These are phyloP conservation scores for Colletotrichum sojae DNA, from an alignment of 2,329 filamentous ascomycete species.

Conservation along the genomic window DNA sequence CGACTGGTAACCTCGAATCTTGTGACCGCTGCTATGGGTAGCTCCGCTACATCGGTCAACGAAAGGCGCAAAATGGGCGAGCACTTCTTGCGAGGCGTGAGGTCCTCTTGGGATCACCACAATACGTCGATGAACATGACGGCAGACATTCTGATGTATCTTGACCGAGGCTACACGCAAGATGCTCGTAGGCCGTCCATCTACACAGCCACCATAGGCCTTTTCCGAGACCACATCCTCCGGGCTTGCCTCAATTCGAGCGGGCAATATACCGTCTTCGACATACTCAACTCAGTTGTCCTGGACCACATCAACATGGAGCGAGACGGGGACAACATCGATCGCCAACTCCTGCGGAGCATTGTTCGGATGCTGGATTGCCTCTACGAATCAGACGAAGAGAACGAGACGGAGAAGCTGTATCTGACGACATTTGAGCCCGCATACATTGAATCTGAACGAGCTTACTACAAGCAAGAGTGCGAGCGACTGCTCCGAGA, in stretches of 20 bases:
- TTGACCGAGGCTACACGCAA: constrained; percentile 87
- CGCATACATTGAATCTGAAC: constrained; percentile 79
- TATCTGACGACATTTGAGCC: constrained; percentile 89
- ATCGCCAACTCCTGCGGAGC: constrained; percentile 84
- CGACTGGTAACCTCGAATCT: constrained; percentile 80
- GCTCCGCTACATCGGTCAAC: constrained; percentile 78
- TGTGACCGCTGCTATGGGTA: constrained; percentile 62
- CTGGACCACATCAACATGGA: constrained; percentile 95
- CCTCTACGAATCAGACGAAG: constrained; percentile 85
- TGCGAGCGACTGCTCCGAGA: constrained; percentile 81
- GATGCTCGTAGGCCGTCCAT: constrained; percentile 82
- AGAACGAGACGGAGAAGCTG: constrained; percentile 83
- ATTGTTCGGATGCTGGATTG: constrained; percentile 92
- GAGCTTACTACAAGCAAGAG: constrained; percentile 81
- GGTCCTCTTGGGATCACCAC: constrained; percentile 88
- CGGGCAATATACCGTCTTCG: constrained; percentile 70
- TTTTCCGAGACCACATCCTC: constrained; percentile 91
- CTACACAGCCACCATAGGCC: constrained; percentile 85
- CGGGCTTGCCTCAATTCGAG: constrained; percentile 67
- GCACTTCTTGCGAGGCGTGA: constrained; percentile 82
- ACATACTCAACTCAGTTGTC: constrained; percentile 84
- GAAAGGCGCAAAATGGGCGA: constrained; percentile 87
- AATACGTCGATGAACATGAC: constrained; percentile 96
- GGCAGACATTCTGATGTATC: constrained; percentile 96
- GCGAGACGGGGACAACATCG: constrained; percentile 88